Conservation (phyloP, 2,329 filamentous ascomycete genomes). For the Aspergillus novoparasiticus region DNA sequence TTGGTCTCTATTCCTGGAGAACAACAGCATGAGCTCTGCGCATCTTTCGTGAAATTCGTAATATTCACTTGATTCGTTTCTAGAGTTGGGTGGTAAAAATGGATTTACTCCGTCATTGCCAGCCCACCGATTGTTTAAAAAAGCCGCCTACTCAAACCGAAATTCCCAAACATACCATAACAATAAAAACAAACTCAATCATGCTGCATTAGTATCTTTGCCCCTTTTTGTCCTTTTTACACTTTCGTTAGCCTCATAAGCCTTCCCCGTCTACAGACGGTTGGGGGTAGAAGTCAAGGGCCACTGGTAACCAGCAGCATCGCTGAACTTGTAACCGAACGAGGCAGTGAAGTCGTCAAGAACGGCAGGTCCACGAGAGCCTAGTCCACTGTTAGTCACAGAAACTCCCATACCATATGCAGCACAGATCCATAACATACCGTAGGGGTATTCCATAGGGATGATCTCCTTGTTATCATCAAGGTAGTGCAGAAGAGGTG, state of each 20-base stretch:
- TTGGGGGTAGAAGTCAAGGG: conserved; percentile 75
- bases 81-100: conserved; percentile 12
- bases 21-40: not conserved
- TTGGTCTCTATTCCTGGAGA: not conserved
- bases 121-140: conserved; percentile 2
- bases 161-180: conserved; percentile 18
- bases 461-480: conserved; percentile 99
- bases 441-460: conserved; percentile 99
- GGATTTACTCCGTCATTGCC: conserved; percentile 3
- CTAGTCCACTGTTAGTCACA: conserved; percentile 50
- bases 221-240: conserved; percentile 15
- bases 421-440: conserved; percentile 57
- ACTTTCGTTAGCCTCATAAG: conserved; percentile 7
- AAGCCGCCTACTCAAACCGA: conserved; percentile 16
- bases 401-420: not conserved
- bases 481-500: conserved; percentile 93
- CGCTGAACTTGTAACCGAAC: conserved; percentile 98
- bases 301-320: conserved; percentile 95
- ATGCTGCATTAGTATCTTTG: conserved; percentile 21
- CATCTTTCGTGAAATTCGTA: conserved; percentile 13
- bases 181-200: conserved; percentile 16
- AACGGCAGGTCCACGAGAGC: conserved; percentile 92
- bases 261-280: conserved; percentile 68
- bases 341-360: conserved; percentile 97
- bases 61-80: conserved; percentile 23